Percentiles rank a stretch among this genome's conserved stretches.
These are phyloP conservation scores for Vigna reflexopilosa DNA, from an alignment of 306 rosid species.

Conservation along the genomic window DNA sequence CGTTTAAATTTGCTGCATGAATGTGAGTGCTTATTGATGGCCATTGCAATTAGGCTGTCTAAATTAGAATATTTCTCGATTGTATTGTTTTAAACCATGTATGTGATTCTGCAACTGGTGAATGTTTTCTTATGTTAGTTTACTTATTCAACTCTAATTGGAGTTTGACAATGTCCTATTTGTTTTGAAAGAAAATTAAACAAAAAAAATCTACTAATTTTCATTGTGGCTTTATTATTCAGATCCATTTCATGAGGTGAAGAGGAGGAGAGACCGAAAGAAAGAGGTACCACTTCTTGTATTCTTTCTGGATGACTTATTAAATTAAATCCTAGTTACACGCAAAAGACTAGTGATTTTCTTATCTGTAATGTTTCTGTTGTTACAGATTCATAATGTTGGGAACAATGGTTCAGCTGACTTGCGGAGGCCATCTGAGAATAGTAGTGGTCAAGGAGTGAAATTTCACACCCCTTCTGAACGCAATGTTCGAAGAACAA, in stretches of 20 bases:
- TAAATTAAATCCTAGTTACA: conserved; percentile 19
- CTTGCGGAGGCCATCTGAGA: conserved; percentile 58
- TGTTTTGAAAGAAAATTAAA: conserved; percentile 23
- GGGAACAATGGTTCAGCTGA: conserved; percentile 60
- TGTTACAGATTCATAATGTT: conserved; percentile 61
- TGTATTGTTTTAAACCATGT: conserved; percentile 24
- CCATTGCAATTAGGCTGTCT: conserved; percentile 4
- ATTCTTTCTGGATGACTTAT: conserved; percentile 5
- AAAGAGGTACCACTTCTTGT: conserved; percentile 67
- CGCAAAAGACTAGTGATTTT: background rate
- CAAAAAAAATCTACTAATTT: conserved; percentile 34
- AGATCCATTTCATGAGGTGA: conserved; percentile 96
- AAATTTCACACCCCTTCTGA: conserved; percentile 60
- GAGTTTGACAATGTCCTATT: conserved; percentile 3
- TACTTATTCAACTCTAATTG: conserved; percentile 5
- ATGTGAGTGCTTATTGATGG: conserved; percentile 4
- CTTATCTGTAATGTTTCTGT: conserved; percentile 22
- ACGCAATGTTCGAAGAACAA: conserved; percentile 66
- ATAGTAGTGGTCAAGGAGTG: conserved; percentile 61
- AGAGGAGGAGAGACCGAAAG: conserved; percentile 89
- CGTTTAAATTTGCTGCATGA: conserved; percentile 2
- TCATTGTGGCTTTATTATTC: conserved; percentile 37
- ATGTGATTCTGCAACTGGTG: background rate
- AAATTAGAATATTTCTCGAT: background rate
- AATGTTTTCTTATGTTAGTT: background rate